phyloP scores from a whole-genome alignment of 116 monocot species.

The Dioscorea cayenensis region DNA sequence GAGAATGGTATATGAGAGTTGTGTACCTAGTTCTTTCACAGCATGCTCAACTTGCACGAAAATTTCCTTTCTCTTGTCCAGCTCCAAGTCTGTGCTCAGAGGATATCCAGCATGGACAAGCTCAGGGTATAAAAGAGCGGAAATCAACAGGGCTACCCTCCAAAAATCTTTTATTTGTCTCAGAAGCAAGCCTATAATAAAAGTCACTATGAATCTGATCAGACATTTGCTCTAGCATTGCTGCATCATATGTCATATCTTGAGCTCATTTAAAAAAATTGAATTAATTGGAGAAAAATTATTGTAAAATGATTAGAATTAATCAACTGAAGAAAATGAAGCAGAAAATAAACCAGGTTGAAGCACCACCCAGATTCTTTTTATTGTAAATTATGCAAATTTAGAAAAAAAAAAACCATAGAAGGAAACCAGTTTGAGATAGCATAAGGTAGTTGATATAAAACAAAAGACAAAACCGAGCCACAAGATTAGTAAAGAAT shows the following conservation, averaged over 20 bases:
- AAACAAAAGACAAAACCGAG: no score
- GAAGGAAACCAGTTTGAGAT: no score
- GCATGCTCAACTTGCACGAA: conserved; percentile 33
- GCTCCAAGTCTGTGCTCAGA: conserved; percentile 13
- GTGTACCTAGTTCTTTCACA: conserved; percentile 45
- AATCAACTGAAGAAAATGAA: neutral
- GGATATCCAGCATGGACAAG: conserved; percentile 12
- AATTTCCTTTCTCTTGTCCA: conserved; percentile 33
- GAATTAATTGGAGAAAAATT: no score
- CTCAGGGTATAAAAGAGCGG: conserved; percentile 45
- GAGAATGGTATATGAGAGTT: neutral
- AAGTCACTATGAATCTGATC: neutral
- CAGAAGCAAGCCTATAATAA: conserved; percentile 55
- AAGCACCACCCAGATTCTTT: neutral
- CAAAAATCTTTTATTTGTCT: conserved; percentile 82
- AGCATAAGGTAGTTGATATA: no score
- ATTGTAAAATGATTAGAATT: no score
- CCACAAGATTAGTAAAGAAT: neutral
- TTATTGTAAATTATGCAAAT: no score
- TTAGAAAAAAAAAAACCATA: no score
- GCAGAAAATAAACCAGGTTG: neutral
- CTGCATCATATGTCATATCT: no score
- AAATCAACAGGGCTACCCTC: conserved; percentile 72
- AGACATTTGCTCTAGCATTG: no score
- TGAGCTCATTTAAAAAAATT: no score